Evolutionary conservation across 441 rosid genomes (phyloP).

Genomic region (Erysimum cheiri): DNA sequence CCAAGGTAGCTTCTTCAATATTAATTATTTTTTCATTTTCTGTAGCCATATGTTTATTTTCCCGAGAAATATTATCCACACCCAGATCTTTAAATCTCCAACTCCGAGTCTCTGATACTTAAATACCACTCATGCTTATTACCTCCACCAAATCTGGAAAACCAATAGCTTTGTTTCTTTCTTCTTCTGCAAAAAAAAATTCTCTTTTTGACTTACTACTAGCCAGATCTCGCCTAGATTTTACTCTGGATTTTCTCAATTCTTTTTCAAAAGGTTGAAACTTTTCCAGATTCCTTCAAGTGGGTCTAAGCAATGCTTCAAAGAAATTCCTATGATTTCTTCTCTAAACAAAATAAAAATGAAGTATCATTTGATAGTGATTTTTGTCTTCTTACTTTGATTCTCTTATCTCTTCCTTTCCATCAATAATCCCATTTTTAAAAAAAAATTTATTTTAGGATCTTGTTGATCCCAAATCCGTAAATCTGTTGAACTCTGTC

Average conservation of each 20-base stretch:
- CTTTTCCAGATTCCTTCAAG: conserved; percentile 71
- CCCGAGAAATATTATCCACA: conserved; percentile 44
- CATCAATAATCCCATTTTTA: conserved; percentile 1
- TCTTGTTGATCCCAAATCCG: conserved; percentile 9
- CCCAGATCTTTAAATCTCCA: conserved; percentile 39
- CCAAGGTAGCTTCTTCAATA: conserved; percentile 42
- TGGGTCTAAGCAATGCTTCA: conserved; percentile 50
- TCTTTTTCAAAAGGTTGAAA: conserved; percentile 41
- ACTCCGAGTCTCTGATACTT: conserved; percentile 42
- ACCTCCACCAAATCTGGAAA: conserved; percentile 43
- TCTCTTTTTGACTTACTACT: conserved; percentile 1
- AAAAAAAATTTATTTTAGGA: neutral
- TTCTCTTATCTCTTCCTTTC: conserved; percentile 47
- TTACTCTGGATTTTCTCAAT: neutral
- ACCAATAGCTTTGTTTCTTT: conserved; percentile 21
- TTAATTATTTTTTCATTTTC: conserved; percentile 5
- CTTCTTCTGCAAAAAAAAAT: conserved; percentile 30
- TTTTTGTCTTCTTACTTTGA: conserved; percentile 48
- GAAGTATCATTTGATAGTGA: conserved; percentile 64
- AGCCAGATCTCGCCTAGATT: conserved; percentile 42
- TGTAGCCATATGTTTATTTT: conserved; percentile 36
- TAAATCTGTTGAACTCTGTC: conserved; percentile 21
- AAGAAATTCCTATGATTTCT: conserved; percentile 51
- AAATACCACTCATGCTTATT: conserved; percentile 30
- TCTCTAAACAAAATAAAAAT: conserved; percentile 44